A percentile compares a stretch with the other conserved stretches of the same genome.
Evolutionary conservation across 106 monocot species (phyloP).

Genomic region (Dendrobium catenatum): DNA sequence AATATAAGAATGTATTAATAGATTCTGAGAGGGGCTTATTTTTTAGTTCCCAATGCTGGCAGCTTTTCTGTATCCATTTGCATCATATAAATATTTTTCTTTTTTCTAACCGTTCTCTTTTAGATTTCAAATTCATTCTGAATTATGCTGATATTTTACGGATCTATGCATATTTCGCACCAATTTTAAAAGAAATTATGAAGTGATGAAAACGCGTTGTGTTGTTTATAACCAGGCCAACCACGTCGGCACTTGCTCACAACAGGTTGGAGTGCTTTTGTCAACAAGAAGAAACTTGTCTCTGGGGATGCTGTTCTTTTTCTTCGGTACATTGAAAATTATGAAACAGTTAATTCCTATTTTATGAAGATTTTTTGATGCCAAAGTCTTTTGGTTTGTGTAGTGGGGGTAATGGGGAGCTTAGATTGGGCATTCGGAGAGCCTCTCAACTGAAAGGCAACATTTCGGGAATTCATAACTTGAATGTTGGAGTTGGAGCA

Average conservation of each 20-base stretch:
- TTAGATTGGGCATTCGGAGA: constrained; percentile 82
- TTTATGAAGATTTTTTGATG: not conserved
- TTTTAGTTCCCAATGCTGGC: not conserved
- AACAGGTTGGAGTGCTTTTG: constrained; percentile 97
- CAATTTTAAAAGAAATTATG: not conserved
- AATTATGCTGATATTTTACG: not conserved
- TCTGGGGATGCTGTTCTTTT: constrained; percentile 97
- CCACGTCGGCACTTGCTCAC: constrained; percentile 94
- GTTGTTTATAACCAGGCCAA: constrained; percentile 48
- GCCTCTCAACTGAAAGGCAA: constrained; percentile 63
- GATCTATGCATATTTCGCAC: not conserved
- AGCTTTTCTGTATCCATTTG: not conserved
- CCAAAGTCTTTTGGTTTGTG: not conserved
- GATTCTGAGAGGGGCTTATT: not conserved
- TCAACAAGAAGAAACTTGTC: constrained; percentile 93
- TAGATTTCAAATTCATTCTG: not conserved
- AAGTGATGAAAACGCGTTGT: not conserved
- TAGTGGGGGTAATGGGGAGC: constrained; percentile 80
- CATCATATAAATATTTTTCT: not conserved
- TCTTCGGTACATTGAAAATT: constrained; percentile 45
- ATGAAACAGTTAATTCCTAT: not conserved
- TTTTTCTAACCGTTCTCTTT: not conserved
- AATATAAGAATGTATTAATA: not conserved
- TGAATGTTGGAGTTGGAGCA: constrained; percentile 15
- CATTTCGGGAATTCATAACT: constrained; percentile 18